A percentile compares a stretch with the other conserved stretches of the same genome.
These are phyloP conservation scores for Pecoramyces ruminantium DNA, from an alignment of 192 early-diverging fungal species.

Conservation along the genomic window DNA sequence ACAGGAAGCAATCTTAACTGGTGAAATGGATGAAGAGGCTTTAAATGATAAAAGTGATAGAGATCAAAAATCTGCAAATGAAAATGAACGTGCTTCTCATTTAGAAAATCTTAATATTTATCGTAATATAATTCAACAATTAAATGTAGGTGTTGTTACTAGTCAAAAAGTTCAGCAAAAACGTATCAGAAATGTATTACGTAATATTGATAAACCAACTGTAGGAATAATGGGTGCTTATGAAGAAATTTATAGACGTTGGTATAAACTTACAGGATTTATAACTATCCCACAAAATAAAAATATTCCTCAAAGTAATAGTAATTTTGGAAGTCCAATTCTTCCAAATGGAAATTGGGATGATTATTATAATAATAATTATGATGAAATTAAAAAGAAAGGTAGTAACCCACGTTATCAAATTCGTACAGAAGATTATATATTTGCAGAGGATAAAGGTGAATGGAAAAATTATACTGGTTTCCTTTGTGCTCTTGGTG, in stretches of 20 bases:
- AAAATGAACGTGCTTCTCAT: constrained; percentile 38
- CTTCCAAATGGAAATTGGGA: not conserved
- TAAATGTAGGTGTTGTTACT: not conserved
- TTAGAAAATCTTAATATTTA: not conserved
- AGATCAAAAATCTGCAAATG: constrained; percentile 50
- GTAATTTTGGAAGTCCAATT: constrained; percentile 1
- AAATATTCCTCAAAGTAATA: constrained; percentile 10
- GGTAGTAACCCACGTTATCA: constrained; percentile 15
- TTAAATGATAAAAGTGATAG: constrained; percentile 28
- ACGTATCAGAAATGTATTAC: constrained; percentile 46
- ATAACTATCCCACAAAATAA: constrained; percentile 8
- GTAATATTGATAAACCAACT: constrained; percentile 44
- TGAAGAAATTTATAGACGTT: constrained; percentile 63
- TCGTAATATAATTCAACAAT: not conserved
- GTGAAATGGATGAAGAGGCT: constrained; percentile 23
- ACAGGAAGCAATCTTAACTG: constrained; percentile 51
- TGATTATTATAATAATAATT: not conserved
- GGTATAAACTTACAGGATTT: constrained; percentile 35
- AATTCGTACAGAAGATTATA: constrained; percentile 4
- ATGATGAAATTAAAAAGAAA: constrained; percentile 10
- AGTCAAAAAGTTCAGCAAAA: constrained; percentile 64
- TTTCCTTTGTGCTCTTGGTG: constrained; percentile 63
- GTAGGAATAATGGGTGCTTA: constrained; percentile 62
- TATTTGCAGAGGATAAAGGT: constrained; percentile 16
- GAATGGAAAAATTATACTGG: constrained; percentile 74